Evolutionary conservation across 768 basidiomycete species (phyloP), one percentile per base, ranked within the genome.

Genomic region (Phallus indusiatus): DNA sequence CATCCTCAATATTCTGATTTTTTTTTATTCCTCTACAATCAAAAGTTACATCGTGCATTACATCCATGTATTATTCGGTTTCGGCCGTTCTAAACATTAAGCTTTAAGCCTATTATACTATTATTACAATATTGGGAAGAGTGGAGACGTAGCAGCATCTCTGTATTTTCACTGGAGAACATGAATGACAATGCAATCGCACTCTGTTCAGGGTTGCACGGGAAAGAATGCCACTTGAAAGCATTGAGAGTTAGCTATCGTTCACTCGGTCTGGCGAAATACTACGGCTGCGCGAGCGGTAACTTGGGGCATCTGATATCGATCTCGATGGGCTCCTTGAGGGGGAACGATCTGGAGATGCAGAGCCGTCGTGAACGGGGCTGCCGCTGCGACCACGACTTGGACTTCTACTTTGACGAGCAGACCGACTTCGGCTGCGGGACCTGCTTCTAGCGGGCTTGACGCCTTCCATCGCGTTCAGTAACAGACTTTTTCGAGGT

Each of bases 401-500:
- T 37, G 36, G 16, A 37, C 54, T 54, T 35, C 54, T 68, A 63
- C 70, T 72, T 35, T n/a, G n/a, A n/a, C n/a, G n/a, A n/a, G n/a
- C n/a, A n/a, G n/a, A n/a, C n/a, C 57, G 14, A 55, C 64, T 62
- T 33, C 54, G 68, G 60, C 60, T 54, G 11, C 61, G 51, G 9
- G 34, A 42, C 34, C 33, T 58, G 53, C 33, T 78, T 14, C 49
- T 69, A 48, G 72, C 70, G 24, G 86, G 83, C 59, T 78, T 81
- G 63, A 77, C 81, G 50, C 83, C 88, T 67, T 92, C 87, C 83
- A 95, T 81, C 1, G 90, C 92, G 64, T 90, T 84, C 63, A 96
- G 76, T n/a, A 99, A 73, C 49, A 87, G 82, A 70, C 90, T 93
- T 70, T 88, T 83, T 16, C 95, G 76, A 3, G 90, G 88, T 0